Percentiles rank a stretch among this genome's conserved stretches.
Conservation (phyloP, 2,329 filamentous ascomycete genomes). For the Fusarium nanum region DNA sequence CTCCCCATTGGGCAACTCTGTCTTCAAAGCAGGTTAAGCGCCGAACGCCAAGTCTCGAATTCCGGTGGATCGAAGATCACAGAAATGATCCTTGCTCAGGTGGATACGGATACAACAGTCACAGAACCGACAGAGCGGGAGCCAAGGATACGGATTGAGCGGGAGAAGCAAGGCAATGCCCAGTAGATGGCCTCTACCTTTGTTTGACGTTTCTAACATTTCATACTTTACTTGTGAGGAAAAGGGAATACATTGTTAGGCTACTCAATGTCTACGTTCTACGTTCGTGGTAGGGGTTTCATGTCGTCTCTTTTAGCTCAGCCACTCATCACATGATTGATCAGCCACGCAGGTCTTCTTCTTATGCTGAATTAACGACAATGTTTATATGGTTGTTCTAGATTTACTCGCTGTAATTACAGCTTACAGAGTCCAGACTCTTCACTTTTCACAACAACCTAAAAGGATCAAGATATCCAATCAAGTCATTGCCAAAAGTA, state of each 20-base stretch:
- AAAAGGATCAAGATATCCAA: slow-evolving; percentile 1
- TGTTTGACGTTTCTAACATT: background rate
- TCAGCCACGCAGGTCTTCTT: background rate
- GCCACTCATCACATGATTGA: slow-evolving; percentile 14
- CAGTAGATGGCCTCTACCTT: background rate
- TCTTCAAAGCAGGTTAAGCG: slow-evolving; percentile 11
- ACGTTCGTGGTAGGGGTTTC: background rate
- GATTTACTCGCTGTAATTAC: background rate
- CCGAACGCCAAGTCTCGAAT: slow-evolving; percentile 26
- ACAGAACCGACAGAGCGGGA: slow-evolving; percentile 11
- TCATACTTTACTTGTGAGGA: background rate
- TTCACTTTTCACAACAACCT: background rate
- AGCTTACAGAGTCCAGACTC: background rate
- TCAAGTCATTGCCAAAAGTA: slow-evolving; percentile 3
- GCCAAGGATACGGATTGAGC: slow-evolving; percentile 11
- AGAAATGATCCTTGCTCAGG: slow-evolving; percentile 25
- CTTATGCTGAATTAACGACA: slow-evolving; percentile 16
- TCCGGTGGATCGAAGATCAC: slow-evolving; percentile 28
- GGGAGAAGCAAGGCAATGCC: background rate
- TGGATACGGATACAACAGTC: slow-evolving; percentile 27
- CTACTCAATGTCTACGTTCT: background rate
- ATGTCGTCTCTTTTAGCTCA: background rate
- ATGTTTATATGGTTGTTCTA: background rate
- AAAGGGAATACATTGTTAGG: background rate
- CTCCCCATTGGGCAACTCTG: slow-evolving; percentile 1